phyloP scores from a whole-genome alignment of 768 basidiomycete genomes.

The Boletellus ananiceps region DNA sequence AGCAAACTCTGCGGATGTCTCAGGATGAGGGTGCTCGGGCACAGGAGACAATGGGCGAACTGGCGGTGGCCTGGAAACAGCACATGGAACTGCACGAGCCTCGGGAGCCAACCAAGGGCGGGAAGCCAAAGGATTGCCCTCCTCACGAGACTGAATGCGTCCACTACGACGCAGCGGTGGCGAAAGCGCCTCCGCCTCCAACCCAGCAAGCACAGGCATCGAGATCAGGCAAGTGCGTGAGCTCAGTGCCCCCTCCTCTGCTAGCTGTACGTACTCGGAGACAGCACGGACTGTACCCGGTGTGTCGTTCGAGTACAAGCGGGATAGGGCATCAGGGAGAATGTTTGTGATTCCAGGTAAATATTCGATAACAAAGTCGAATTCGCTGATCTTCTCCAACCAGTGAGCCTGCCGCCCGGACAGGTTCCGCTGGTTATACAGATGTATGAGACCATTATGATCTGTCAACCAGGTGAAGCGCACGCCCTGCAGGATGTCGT shows the following conservation, averaged over 20 bases:
- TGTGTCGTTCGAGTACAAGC: slow-evolving; percentile 6
- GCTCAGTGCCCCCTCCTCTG: background rate
- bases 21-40: background rate
- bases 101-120: no score
- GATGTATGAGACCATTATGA: slow-evolving; percentile 21
- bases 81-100: no score
- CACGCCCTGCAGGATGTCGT: slow-evolving; percentile 28
- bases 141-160: no score
- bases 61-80: no score
- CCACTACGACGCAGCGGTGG: no score
- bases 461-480: slow-evolving; percentile 31
- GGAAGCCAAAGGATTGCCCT: no score
- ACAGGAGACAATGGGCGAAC: no score
- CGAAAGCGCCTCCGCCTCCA: no score
- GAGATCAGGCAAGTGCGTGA: background rate
- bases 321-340: slow-evolving; percentile 25
- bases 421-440: slow-evolving; percentile 32
- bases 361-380: slow-evolving; percentile 29
- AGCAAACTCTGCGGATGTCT: background rate
- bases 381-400: slow-evolving; percentile 31
- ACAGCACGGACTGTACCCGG: background rate
- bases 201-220: background rate
- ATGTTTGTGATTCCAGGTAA: slow-evolving; percentile 26
- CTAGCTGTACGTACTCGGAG: background rate
- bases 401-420: slow-evolving; percentile 34